Conservation (phyloP, 208 protist species). For the Acanthamoeba rhysodes region DNA sequence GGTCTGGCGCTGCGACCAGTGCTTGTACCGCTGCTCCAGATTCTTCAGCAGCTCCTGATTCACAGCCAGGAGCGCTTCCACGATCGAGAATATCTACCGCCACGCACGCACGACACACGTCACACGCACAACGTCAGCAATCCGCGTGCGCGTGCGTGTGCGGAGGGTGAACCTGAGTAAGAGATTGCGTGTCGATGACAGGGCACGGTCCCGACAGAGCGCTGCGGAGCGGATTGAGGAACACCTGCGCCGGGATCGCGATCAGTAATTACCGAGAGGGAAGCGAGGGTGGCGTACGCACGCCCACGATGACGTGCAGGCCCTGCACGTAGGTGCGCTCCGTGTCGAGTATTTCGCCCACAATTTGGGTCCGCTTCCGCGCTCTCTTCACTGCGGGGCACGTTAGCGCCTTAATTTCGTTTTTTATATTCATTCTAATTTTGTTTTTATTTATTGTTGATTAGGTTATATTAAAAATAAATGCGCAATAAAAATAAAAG, state of each 20-base stretch:
- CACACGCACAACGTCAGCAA: no score
- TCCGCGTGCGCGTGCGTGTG: no score
- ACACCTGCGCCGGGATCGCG: background rate
- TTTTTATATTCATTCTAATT: background rate
- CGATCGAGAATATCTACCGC: slow-evolving; percentile 41
- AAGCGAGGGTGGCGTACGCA: background rate
- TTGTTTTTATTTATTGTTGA: background rate
- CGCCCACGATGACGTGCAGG: slow-evolving; percentile 37
- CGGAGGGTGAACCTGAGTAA: background rate
- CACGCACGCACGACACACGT: no score
- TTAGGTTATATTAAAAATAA: background rate
- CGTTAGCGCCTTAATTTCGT: background rate
- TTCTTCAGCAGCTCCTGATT: slow-evolving; percentile 40
- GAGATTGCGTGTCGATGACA: slow-evolving; percentile 41
- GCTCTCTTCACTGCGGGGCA: slow-evolving; percentile 58
- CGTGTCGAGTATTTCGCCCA: slow-evolving; percentile 61
- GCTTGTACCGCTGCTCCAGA: slow-evolving; percentile 28
- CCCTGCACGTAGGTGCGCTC: slow-evolving; percentile 67
- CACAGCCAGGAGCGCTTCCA: slow-evolving; percentile 43
- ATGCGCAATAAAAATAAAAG: background rate
- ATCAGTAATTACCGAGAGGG: background rate
- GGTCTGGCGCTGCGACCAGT: slow-evolving; percentile 31
- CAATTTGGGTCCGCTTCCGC: slow-evolving; percentile 48
- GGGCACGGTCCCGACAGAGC: background rate
- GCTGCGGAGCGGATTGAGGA: slow-evolving; percentile 26